Percentiles rank a stretch among this genome's conserved stretches.
Evolutionary conservation across 2,329 filamentous ascomycete species (phyloP).

Genomic region (Talaromyces albobiverticillius): DNA sequence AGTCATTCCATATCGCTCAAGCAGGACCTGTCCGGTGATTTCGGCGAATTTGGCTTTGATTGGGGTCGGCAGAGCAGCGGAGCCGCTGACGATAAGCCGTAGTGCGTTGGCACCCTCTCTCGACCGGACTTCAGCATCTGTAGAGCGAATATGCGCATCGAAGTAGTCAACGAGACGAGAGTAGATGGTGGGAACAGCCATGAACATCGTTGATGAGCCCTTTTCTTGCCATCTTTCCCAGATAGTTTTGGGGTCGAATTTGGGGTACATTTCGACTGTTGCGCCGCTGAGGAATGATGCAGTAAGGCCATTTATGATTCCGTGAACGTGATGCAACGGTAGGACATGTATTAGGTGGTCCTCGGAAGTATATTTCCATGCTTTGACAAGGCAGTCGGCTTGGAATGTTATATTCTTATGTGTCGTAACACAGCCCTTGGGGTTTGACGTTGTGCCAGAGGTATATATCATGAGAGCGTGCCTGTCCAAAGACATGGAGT

Average conservation of each 20-base stretch:
- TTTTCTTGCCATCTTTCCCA: constrained; percentile 46
- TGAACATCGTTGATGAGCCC: constrained; percentile 47
- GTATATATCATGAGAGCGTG: constrained; percentile 44
- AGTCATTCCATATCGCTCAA: constrained; percentile 51
- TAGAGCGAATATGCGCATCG: constrained; percentile 36
- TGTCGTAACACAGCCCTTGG: constrained; percentile 44
- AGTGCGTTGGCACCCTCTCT: constrained; percentile 32
- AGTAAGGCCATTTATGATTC: constrained; percentile 50
- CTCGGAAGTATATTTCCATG: constrained; percentile 39
- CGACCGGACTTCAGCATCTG: constrained; percentile 30
- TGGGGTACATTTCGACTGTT: constrained; percentile 47
- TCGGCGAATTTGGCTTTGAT: constrained; percentile 40
- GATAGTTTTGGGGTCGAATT: constrained; percentile 44
- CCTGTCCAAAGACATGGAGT: constrained; percentile 25
- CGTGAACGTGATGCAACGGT: constrained; percentile 52
- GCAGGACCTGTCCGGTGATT: constrained; percentile 41
- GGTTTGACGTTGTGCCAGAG: constrained; percentile 40
- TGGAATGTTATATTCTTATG: constrained; percentile 39
- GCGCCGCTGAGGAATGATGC: constrained; percentile 47
- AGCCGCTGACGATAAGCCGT: constrained; percentile 41
- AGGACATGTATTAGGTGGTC: constrained; percentile 51
- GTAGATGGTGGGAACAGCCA: constrained; percentile 53
- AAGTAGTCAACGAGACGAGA: constrained; percentile 48
- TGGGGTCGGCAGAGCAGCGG: constrained; percentile 41
- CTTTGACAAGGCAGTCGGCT: constrained; percentile 28